phyloP scores from a whole-genome alignment of 495 filamentous ascomycete species.

The Penicillium daleae region DNA sequence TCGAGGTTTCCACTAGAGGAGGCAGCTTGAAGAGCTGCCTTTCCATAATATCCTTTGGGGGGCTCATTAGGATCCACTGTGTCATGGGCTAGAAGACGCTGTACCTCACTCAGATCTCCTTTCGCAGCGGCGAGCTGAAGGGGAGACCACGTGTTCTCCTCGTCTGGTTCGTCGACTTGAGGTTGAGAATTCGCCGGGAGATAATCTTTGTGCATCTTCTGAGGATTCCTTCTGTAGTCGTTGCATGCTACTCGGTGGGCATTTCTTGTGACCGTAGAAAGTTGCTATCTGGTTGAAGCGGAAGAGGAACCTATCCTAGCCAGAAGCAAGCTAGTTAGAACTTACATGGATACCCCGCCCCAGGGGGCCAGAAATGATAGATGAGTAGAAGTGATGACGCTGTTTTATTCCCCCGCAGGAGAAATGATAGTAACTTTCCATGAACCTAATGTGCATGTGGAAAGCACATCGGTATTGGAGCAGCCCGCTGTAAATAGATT shows the following conservation, averaged over 20 bases:
- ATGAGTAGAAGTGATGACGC: no score
- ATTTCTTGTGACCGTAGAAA: neutral
- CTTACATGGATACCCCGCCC: neutral
- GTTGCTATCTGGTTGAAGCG: constrained; percentile 2
- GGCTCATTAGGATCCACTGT: constrained; percentile 11
- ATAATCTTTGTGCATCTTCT: constrained; percentile 1
- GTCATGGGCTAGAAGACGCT: constrained; percentile 14
- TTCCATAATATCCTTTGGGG: constrained; percentile 17
- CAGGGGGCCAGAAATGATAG: neutral
- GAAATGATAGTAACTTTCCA: neutral
- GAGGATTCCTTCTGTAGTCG: neutral
- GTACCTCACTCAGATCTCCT: constrained; percentile 6
- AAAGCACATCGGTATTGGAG: neutral
- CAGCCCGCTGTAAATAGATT: no score
- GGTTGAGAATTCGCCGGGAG: neutral
- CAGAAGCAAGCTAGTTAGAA: neutral
- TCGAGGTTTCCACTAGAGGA: constrained; percentile 14
- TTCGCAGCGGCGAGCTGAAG: constrained; percentile 13
- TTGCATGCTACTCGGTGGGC: neutral
- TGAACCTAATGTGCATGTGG: neutral
- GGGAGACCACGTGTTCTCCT: constrained; percentile 9
- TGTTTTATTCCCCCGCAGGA: no score
- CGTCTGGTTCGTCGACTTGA: constrained; percentile 8
- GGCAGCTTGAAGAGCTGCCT: constrained; percentile 20
- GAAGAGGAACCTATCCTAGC: neutral